Percentiles rank a stretch among this genome's conserved stretches.
Conservation (phyloP, 2,329 filamentous ascomycete species). For the Stagonosporopsis tanaceti region DNA sequence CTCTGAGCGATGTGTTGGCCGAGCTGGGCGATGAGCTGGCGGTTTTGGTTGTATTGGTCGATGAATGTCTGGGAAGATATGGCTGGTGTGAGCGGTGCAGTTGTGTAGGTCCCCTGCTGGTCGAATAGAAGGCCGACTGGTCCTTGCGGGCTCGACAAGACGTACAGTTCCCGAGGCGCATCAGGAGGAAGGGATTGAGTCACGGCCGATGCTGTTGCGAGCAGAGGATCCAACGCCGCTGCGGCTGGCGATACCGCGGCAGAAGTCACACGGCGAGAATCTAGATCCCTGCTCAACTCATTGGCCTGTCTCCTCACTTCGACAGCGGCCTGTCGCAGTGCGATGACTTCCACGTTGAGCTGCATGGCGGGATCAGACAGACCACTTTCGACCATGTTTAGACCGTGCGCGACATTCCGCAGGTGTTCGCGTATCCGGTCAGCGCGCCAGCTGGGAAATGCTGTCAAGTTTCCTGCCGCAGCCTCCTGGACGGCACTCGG, state of each 20-base stretch:
- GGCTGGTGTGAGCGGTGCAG: constrained; percentile 38
- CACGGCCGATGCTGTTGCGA: constrained; percentile 12
- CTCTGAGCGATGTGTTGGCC: constrained; percentile 42
- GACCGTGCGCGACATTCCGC: constrained; percentile 30
- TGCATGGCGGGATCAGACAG: constrained; percentile 39
- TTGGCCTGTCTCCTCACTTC: constrained; percentile 38
- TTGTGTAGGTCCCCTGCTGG: constrained; percentile 46
- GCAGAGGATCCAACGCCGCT: constrained; percentile 11
- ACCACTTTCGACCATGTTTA: constrained; percentile 40
- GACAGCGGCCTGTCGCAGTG: constrained; percentile 38
- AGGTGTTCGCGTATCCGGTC: constrained; percentile 40
- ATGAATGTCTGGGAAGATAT: constrained; percentile 43
- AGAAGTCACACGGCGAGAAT: constrained; percentile 22
- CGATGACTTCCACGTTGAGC: constrained; percentile 39
- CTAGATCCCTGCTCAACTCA: constrained; percentile 32
- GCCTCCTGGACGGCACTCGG: constrained; percentile 18
- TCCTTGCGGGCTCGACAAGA: constrained; percentile 48
- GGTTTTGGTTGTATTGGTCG: constrained; percentile 44
- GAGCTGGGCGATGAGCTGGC: constrained; percentile 42
- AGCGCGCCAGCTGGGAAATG: constrained; percentile 40
- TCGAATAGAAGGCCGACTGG: constrained; percentile 48
- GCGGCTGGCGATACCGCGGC: constrained; percentile 3
- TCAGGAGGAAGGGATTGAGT: constrained; percentile 24
- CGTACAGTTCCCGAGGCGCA: constrained; percentile 41
- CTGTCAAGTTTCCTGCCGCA: constrained; percentile 11